Evolutionary conservation across 2,329 filamentous ascomycete species (phyloP), one percentile per base, ranked within the genome.

Genomic region (Arthrocladium fulminans): DNA sequence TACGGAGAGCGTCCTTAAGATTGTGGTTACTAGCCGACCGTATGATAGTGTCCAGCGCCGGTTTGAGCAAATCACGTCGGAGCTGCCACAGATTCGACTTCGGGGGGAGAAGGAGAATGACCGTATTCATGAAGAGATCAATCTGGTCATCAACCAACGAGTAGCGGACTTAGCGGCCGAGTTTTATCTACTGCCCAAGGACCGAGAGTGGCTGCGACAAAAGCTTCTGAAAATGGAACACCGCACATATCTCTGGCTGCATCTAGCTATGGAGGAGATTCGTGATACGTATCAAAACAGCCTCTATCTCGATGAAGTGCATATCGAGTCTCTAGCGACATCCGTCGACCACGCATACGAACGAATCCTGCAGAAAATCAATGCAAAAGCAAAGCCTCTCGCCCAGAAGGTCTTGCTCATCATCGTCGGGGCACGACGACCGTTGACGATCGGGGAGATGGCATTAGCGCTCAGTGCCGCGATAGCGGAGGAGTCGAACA

Each of bases 201-300:
- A 15, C 20, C 13, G 20, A 20, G 25, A 24, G n/a, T 15, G 30
- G 10, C 29, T 47, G 8, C 12, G 7, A 19, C 9, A 9, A 6
- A 37, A 48, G 39, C 53, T 62, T 13, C 43, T 54, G 7, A 13
- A 48, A 1, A 61, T 61, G 46, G 29, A 55, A 24, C 39, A 63
- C 37, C 53, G 61, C 3, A 64, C 61, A 1, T 63, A 63, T 40
- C 50, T 63, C 12, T 64, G 61, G 61, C 41, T 60, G 9, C 24
- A 55, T 25, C 42, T 62, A 5, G 58, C 51, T 0, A 53, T 62
- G n/a, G 55, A 58, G 8, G n/a, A 38, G 8, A 54, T 57, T 17
- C 17, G 24, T 15, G 42, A 43, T 10, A 47, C 43, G 8, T 51
- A 41, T 34, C 19, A 27, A 40, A 41, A 48, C 12, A 51, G 45